phyloP scores from a whole-genome alignment of 2,329 filamentous ascomycete species.

The Neofusicoccum laricinum region DNA sequence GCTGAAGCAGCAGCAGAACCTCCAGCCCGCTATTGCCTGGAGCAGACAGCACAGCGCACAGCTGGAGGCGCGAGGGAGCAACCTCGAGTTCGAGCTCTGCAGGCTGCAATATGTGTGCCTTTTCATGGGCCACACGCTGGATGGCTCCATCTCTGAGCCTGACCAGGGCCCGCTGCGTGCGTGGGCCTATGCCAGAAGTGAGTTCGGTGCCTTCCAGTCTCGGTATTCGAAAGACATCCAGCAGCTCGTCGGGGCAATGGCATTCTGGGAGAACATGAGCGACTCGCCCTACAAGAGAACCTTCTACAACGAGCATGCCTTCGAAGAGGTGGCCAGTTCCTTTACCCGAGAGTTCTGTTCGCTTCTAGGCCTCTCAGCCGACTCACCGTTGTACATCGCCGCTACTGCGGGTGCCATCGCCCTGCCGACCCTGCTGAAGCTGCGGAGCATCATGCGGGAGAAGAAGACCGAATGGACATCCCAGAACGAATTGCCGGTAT shows the following conservation, averaged over 20 bases:
- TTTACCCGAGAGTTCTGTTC: constrained; percentile 96
- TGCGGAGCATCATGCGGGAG: constrained; percentile 80
- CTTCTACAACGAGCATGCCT: constrained; percentile 73
- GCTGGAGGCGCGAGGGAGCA: constrained; percentile 80
- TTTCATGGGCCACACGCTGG: constrained; percentile 66
- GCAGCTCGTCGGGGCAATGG: constrained; percentile 75
- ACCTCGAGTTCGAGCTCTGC: constrained; percentile 91
- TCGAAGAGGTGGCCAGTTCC: constrained; percentile 78
- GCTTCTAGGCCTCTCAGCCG: constrained; percentile 80
- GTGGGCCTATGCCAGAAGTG: constrained; percentile 68
- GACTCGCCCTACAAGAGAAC: constrained; percentile 75
- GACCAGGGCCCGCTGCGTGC: constrained; percentile 61
- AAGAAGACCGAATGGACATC: constrained; percentile 95
- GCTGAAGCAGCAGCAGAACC: constrained; percentile 67
- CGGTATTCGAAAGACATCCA: constrained; percentile 78
- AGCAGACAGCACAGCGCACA: constrained; percentile 66
- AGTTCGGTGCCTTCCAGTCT: constrained; percentile 71
- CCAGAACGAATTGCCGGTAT: constrained; percentile 81
- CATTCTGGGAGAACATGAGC: constrained; percentile 71
- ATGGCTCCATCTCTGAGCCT: constrained; percentile 42
- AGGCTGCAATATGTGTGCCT: constrained; percentile 88
- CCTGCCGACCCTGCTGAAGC: constrained; percentile 82
- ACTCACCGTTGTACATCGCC: constrained; percentile 89
- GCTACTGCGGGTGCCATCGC: constrained; percentile 91
- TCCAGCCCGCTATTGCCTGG: constrained; percentile 85